Conservation (phyloP, 352 stramenopile genomes). For the Pythium scleroteichum region DNA sequence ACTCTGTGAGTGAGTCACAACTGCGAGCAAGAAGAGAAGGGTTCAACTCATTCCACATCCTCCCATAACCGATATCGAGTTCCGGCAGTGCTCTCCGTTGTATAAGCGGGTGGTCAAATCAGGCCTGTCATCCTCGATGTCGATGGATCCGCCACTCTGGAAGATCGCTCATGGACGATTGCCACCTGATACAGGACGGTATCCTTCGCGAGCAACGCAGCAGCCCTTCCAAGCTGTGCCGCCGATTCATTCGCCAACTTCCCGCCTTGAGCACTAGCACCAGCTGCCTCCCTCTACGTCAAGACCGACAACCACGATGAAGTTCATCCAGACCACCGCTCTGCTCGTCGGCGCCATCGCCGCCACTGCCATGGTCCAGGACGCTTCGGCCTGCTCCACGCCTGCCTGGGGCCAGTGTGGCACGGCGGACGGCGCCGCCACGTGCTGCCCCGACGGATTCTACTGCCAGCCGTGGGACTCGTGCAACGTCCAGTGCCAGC, state of each 20-base stretch:
- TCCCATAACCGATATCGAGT: too few relatives aligned
- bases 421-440: background rate
- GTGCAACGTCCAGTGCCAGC: constrained; percentile 40
- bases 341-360: background rate
- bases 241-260: constrained; percentile 14
- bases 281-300: background rate
- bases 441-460: constrained; percentile 35
- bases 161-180: too few relatives aligned
- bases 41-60: too few relatives aligned
- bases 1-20: too few relatives aligned
- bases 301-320: background rate
- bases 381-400: background rate
- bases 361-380: background rate
- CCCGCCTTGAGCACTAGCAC: background rate
- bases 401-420: constrained; percentile 10
- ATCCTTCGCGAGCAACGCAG: too few relatives aligned
- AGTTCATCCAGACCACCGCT: background rate
- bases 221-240: too few relatives aligned
- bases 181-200: too few relatives aligned
- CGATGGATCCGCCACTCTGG: too few relatives aligned
- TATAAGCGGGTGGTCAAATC: too few relatives aligned
- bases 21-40: too few relatives aligned
- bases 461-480: constrained; percentile 49
- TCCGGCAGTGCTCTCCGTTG: too few relatives aligned
- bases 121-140: too few relatives aligned